Percentiles rank a stretch among this genome's conserved stretches.
phyloP scores from a whole-genome alignment of 257 asterid genomes.

The Ilex asprella region DNA sequence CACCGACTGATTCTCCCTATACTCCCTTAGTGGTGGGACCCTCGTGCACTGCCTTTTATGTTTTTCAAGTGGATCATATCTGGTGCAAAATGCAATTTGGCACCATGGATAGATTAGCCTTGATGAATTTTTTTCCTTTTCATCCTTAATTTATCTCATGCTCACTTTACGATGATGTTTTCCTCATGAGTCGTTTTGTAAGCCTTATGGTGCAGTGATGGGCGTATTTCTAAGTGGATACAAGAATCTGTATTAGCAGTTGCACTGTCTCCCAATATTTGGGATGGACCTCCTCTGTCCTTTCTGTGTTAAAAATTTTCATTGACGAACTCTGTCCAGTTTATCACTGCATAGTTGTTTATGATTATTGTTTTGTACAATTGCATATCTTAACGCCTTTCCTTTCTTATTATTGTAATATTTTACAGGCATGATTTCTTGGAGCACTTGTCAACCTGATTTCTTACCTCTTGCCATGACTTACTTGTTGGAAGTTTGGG shows the following conservation, averaged over 20 bases:
- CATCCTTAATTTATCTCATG: not conserved
- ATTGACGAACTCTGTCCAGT: constrained; percentile 4
- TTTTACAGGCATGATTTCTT: constrained; percentile 78
- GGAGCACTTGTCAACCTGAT: constrained; percentile 90
- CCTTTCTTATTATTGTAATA: constrained; percentile 32
- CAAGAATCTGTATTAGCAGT: constrained; percentile 25
- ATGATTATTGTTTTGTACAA: constrained; percentile 5
- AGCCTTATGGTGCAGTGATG: constrained; percentile 39
- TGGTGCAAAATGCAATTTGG: not conserved
- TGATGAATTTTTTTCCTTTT: constrained; percentile 1
- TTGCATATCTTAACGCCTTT: constrained; percentile 13
- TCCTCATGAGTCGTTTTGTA: constrained; percentile 17
- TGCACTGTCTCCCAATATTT: constrained; percentile 22
- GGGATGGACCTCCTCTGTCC: constrained; percentile 19
- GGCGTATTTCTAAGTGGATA: constrained; percentile 23
- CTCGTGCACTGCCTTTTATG: too few species aligned
- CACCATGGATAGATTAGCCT: not conserved
- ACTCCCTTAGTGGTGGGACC: too few species aligned
- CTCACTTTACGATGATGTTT: not conserved
- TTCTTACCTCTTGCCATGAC: constrained; percentile 80
- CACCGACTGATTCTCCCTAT: too few species aligned
- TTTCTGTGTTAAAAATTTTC: constrained; percentile 8
- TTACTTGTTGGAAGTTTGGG: constrained; percentile 94
- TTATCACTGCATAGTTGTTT: constrained; percentile 14
- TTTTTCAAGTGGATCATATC: not conserved